Conservation (phyloP, 2,329 filamentous ascomycete species). For the Elsinoe arachidis region DNA sequence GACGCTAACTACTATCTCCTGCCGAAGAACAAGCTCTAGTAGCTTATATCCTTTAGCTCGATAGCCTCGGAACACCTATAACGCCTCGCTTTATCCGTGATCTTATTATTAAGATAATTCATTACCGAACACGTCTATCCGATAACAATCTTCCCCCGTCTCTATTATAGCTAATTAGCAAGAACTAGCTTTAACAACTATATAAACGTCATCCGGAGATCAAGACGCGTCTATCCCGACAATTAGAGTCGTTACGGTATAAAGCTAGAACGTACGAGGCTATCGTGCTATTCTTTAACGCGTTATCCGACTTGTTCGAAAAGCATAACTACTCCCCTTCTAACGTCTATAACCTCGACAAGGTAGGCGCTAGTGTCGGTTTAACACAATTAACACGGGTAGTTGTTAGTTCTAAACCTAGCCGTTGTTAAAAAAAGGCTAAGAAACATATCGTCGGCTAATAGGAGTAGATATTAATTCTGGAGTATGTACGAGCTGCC, state of each 20-base stretch:
- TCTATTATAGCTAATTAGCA: not conserved
- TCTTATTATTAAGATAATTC: too few relatives aligned
- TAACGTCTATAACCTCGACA: not conserved
- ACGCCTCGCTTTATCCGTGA: too few relatives aligned
- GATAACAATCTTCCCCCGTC: too few relatives aligned
- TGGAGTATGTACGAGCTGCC: not conserved
- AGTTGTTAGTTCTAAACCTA: not conserved
- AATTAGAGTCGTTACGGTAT: too few relatives aligned
- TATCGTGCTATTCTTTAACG: not conserved
- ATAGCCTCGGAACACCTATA: too few relatives aligned
- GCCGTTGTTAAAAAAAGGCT: not conserved
- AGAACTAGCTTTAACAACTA: not conserved
- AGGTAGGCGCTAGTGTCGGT: not conserved
- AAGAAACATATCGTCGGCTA: too few relatives aligned
- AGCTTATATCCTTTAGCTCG: too few relatives aligned
- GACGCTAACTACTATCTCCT: too few relatives aligned
- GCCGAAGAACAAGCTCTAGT: too few relatives aligned
- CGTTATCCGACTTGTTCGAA: not conserved
- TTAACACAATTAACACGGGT: not conserved
- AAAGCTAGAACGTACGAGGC: not conserved
- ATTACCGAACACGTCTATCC: too few relatives aligned
- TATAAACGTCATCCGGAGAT: not conserved
- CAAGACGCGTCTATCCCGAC: too few relatives aligned
- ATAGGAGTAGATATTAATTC: too few relatives aligned
- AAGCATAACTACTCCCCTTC: not conserved